Evolutionary conservation across 495 filamentous ascomycete genomes (phyloP).

Genomic region (Hyaloscypha finlandica): DNA sequence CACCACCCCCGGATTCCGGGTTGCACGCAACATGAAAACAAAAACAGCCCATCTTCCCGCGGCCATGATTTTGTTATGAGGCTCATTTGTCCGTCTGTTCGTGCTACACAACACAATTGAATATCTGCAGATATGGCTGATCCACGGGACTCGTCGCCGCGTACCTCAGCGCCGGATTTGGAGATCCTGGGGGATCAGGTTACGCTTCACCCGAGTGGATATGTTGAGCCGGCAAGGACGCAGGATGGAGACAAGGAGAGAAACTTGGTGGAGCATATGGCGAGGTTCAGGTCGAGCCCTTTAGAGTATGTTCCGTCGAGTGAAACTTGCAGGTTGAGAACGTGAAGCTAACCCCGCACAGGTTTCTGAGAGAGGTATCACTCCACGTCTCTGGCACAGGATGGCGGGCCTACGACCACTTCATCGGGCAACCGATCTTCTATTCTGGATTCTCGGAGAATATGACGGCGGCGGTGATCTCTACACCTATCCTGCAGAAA

Average conservation of each 20-base stretch:
- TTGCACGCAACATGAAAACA: constrained; percentile 9
- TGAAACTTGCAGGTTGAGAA: background rate
- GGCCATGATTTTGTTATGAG: constrained; percentile 17
- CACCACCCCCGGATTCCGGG: background rate
- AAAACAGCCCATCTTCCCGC: background rate
- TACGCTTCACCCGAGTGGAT: constrained; percentile 79
- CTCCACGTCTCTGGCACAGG: constrained; percentile 87
- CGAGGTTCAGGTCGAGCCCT: constrained; percentile 66
- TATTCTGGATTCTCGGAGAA: constrained; percentile 89
- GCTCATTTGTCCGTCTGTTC: background rate
- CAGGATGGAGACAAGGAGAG: constrained; percentile 58
- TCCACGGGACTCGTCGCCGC: constrained; percentile 23
- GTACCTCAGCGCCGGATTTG: constrained; percentile 72
- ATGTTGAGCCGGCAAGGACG: constrained; percentile 49
- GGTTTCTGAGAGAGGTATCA: constrained; percentile 90
- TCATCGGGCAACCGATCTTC: constrained; percentile 90
- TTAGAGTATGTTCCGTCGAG: constrained; percentile 44
- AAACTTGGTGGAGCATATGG: constrained; percentile 78
- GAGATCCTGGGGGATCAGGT: constrained; percentile 79
- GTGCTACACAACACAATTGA: background rate
- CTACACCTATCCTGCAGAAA: constrained; percentile 69
- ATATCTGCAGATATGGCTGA: constrained; percentile 16
- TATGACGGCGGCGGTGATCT: constrained; percentile 76
- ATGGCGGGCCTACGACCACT: constrained; percentile 90
- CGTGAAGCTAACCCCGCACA: constrained; percentile 31